Base-by-base conservation (phyloP, 2,329 filamentous ascomycete genomes). In the Pseudohalonectria lignicola region DNA sequence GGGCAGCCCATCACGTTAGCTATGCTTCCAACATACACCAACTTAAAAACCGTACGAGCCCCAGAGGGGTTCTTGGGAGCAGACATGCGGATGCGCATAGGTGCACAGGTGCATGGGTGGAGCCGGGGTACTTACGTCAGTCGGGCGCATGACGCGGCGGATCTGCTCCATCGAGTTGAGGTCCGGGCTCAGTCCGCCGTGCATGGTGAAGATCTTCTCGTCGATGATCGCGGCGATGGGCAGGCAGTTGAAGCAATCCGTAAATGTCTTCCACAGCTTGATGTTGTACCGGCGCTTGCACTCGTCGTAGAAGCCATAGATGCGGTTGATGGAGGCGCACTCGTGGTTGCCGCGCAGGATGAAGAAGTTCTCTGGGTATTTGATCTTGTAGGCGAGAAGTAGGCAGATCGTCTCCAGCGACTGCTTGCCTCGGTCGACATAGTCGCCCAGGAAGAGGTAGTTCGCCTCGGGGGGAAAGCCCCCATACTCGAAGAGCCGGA, bases 201-300 rank as follows among this genome's bases (percentile, higher is more conserved):
- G 92, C 90, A 98, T 95, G 57, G 88, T 95, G 71, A 98, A 96
- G 59, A 98, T 98, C 82, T 96, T 98, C 73, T 95, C 92, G 57
- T 94, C 90, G 53, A 98, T 95, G 65, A 98, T 98, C 50, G 92
- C 90, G 41, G 90, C 92, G 61, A 98, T 96, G 34, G 90, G 90
- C 56, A 96, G 67, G 67, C 87, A 95, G 74, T 98, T 98, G 78
- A 98, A 98, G 74, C 88, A 95, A 62, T 98, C 90, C 46, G 88
- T 95, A 61, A 98, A 96, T 1, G 90, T 96, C 76, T 98, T 98
- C 90, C 90, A 96, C 44, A 96, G 75, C 76, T 96, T 96, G 71
- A 96, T 94, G 67, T 96, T 98, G 71, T 94, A 96, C 52, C 90
- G 77, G 58, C 92, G 82, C 74, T 98, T 98, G 80, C 90, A 98